These are phyloP conservation scores for Blastocystis sp. DNA, from an alignment of 352 stramenopile genomes.

Conservation along the genomic window DNA sequence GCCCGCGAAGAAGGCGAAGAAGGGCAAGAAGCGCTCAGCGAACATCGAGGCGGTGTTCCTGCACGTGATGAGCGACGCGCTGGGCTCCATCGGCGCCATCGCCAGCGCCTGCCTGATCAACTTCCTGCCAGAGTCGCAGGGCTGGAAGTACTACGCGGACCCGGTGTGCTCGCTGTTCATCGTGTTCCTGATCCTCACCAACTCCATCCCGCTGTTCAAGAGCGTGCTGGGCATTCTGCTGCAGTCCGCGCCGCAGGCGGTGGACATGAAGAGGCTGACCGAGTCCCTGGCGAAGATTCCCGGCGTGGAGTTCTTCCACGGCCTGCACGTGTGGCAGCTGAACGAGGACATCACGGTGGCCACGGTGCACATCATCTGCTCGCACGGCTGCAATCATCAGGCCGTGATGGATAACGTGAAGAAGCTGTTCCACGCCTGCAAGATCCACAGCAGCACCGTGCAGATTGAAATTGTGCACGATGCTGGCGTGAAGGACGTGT, in stretches of 20 bases:
- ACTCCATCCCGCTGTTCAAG: slow-evolving; percentile 65
- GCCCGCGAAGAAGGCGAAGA: slow-evolving; percentile 7
- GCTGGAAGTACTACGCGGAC: slow-evolving; percentile 73
- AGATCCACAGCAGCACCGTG: slow-evolving; percentile 58
- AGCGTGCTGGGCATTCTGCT: slow-evolving; percentile 57
- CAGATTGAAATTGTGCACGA: slow-evolving; percentile 49
- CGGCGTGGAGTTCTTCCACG: slow-evolving; percentile 50
- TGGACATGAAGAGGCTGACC: slow-evolving; percentile 50
- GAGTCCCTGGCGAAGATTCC: background rate
- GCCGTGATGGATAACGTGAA: slow-evolving; percentile 64
- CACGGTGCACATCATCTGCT: slow-evolving; percentile 55
- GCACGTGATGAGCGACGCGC: slow-evolving; percentile 82
- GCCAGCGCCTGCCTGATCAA: slow-evolving; percentile 77
- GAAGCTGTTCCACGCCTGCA: slow-evolving; percentile 38
- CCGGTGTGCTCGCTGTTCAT: slow-evolving; percentile 81
- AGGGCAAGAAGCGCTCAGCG: slow-evolving; percentile 74
- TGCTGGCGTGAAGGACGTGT: slow-evolving; percentile 1
- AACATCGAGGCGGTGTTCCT: slow-evolving; percentile 87
- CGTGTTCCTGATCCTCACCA: slow-evolving; percentile 77
- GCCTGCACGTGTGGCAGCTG: slow-evolving; percentile 68
- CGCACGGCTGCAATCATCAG: slow-evolving; percentile 53
- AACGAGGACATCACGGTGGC: slow-evolving; percentile 54
- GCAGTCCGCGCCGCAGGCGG: slow-evolving; percentile 36
- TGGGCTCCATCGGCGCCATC: slow-evolving; percentile 84
- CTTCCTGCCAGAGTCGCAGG: slow-evolving; percentile 75